Evolutionary conservation across 441 rosid genomes (phyloP).

Genomic region (Eruca vesicaria): DNA sequence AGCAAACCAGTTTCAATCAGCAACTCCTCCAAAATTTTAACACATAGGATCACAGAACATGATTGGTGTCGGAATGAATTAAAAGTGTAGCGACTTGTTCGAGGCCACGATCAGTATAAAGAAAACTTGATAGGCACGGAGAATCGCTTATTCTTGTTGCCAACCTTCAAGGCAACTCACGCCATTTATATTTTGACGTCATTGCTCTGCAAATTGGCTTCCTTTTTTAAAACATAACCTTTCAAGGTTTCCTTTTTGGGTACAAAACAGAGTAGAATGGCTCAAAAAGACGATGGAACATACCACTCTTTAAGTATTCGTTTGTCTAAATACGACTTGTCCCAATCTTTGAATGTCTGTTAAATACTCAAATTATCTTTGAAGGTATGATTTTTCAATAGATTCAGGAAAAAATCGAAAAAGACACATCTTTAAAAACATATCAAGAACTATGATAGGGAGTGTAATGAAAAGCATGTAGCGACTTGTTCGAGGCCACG

Average conservation of each 20-base stretch:
- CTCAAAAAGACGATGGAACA: too few species aligned
- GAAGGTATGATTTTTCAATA: not conserved
- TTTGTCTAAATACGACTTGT: not conserved
- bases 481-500: constrained; percentile 96
- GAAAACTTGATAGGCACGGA: constrained; percentile 79
- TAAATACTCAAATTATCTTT: not conserved
- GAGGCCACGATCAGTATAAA: not conserved
- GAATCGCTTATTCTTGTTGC: constrained; percentile 64
- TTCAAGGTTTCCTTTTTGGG: too few species aligned
- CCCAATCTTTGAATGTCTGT: not conserved
- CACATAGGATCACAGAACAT: too few species aligned
- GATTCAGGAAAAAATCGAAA: too few species aligned
- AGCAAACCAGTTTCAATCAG: too few species aligned
- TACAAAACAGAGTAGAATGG: too few species aligned
- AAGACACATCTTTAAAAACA: not conserved
- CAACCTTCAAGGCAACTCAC: constrained; percentile 89
- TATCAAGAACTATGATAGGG: not conserved
- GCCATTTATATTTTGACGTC: constrained; percentile 36
- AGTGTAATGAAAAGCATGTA: constrained; percentile 15
- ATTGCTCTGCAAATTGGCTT: constrained; percentile 98
- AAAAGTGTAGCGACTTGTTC: not conserved
- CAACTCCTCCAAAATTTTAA: too few species aligned
- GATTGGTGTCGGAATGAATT: too few species aligned
- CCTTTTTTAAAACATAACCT: not conserved
- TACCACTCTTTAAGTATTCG: not conserved